These are phyloP conservation scores for Sonneratia caseolaris DNA, from an alignment of 345 rosid genomes.

Conservation along the genomic window DNA sequence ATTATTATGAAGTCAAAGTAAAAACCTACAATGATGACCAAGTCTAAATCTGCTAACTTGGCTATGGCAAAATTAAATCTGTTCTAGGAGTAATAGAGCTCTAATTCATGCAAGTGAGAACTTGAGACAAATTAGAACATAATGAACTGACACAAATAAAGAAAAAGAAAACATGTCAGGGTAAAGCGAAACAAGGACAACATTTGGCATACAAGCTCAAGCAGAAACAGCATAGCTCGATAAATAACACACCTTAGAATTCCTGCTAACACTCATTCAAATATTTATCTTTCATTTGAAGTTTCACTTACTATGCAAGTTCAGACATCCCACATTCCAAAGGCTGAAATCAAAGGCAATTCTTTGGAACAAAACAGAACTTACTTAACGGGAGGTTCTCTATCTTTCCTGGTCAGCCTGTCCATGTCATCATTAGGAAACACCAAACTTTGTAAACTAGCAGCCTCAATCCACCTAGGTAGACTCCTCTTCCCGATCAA, in stretches of 20 bases:
- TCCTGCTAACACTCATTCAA: background rate
- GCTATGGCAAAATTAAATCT: background rate
- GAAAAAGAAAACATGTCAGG: background rate
- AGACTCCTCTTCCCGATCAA: slow-evolving; percentile 87
- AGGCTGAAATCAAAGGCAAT: background rate
- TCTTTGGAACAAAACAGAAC: slow-evolving; percentile 13
- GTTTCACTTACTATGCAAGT: background rate
- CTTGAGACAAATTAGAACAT: background rate
- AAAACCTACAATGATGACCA: background rate
- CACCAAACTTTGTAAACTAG: slow-evolving; percentile 75
- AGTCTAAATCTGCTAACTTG: background rate
- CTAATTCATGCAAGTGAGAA: background rate
- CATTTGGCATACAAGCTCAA: background rate
- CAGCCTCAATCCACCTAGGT: slow-evolving; percentile 82
- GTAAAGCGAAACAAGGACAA: background rate
- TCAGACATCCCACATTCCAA: background rate
- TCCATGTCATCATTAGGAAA: slow-evolving; percentile 92
- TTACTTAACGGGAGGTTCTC: slow-evolving; percentile 88
- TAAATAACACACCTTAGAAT: background rate
- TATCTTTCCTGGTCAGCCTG: slow-evolving; percentile 54
- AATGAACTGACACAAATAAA: background rate
- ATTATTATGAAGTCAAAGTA: background rate
- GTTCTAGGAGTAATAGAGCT: background rate
- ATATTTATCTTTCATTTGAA: background rate
- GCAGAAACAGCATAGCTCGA: background rate